Percentiles rank a stretch among this genome's conserved stretches.
phyloP scores from a whole-genome alignment of 176 grass and related monocot species.

The Cymbopogon citratus region DNA sequence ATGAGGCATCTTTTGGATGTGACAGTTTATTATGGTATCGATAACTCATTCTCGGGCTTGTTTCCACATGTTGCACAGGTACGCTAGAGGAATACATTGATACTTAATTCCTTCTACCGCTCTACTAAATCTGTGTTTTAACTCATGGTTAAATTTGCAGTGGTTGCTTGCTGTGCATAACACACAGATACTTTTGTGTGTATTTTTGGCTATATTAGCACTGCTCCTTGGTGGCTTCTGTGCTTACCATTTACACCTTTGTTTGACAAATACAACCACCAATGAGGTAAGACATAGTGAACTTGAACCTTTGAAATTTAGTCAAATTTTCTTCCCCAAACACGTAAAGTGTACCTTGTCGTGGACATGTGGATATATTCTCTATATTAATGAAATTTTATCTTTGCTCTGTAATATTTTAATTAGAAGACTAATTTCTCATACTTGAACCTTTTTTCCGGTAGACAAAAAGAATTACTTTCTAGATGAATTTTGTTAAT shows the following conservation, averaged over 20 bases:
- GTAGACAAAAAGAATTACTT: not conserved
- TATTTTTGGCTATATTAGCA: slow-evolving; percentile 85
- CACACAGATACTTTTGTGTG: slow-evolving; percentile 80
- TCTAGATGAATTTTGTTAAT: not conserved
- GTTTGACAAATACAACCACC: slow-evolving; percentile 79
- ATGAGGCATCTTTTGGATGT: slow-evolving; percentile 2
- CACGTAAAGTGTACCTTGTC: not conserved
- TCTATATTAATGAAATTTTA: not conserved
- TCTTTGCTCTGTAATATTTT: not conserved
- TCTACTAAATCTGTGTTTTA: not conserved
- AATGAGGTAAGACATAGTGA: slow-evolving; percentile 60
- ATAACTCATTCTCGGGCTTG: slow-evolving; percentile 66
- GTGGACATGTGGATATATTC: not conserved
- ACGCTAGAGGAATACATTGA: slow-evolving; percentile 5
- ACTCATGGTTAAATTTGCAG: slow-evolving; percentile 42
- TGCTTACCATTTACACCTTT: slow-evolving; percentile 84
- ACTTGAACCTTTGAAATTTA: not conserved
- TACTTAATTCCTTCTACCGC: not conserved
- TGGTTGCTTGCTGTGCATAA: slow-evolving; percentile 85
- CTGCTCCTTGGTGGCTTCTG: slow-evolving; percentile 90
- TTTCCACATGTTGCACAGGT: slow-evolving; percentile 90
- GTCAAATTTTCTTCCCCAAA: not conserved
- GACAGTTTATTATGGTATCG: slow-evolving; percentile 89
- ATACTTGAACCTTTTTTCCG: not conserved
- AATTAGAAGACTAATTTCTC: not conserved